phyloP scores from a whole-genome alignment of 345 rosid genomes.

The Tarenaya hassleriana region DNA sequence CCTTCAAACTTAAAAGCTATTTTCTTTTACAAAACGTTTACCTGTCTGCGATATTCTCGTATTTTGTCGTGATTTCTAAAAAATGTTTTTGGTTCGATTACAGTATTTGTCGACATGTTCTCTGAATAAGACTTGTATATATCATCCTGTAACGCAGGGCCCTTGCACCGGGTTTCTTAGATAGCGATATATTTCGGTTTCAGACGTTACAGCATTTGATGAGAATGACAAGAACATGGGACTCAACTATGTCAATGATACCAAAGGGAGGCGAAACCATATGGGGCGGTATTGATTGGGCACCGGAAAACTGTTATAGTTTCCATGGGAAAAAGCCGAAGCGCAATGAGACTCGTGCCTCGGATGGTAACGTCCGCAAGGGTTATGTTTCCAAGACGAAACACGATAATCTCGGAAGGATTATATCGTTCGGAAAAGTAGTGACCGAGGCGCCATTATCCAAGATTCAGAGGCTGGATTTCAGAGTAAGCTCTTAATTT shows the following conservation, averaged over 20 bases:
- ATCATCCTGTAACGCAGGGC: slow-evolving; percentile 55
- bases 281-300: slow-evolving; percentile 95
- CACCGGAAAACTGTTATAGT: slow-evolving; percentile 67
- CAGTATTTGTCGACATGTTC: neutral
- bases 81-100: neutral
- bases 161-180: slow-evolving; percentile 78
- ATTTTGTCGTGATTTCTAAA: neutral
- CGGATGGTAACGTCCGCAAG: slow-evolving; percentile 26
- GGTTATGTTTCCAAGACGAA: slow-evolving; percentile 32
- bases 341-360: slow-evolving; percentile 34
- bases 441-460: slow-evolving; percentile 62
- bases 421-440: slow-evolving; percentile 81
- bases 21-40: too few relatives aligned
- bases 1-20: too few relatives aligned
- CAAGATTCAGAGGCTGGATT: slow-evolving; percentile 65
- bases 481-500: slow-evolving; percentile 50
- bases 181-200: slow-evolving; percentile 65
- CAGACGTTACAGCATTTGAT: slow-evolving; percentile 80
- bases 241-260: slow-evolving; percentile 94
- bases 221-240: slow-evolving; percentile 90
- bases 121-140: slow-evolving; percentile 4
- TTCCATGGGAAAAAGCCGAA: slow-evolving; percentile 39
- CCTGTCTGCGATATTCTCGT: neutral
- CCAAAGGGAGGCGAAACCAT: slow-evolving; percentile 90
- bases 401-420: slow-evolving; percentile 64